These are phyloP conservation scores for Bipolaris victoriae DNA, from an alignment of 2,329 filamentous ascomycete species.

Conservation along the genomic window DNA sequence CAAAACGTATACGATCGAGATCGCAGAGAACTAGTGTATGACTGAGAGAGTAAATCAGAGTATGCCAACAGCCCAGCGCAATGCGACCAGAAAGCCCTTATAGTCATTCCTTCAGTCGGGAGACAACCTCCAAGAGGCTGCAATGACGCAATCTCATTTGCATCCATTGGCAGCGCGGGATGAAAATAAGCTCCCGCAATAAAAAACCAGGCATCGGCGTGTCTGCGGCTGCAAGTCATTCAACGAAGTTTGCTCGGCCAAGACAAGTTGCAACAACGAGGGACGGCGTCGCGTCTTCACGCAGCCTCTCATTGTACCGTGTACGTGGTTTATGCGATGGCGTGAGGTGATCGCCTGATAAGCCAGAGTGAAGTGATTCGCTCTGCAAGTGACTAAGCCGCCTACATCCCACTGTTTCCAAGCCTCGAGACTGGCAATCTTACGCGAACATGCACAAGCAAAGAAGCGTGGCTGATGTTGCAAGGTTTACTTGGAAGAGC, in stretches of 20 bases:
- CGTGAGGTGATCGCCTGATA: constrained; percentile 46
- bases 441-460: constrained; percentile 18
- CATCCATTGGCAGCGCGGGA: constrained; percentile 37
- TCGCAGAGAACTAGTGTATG: constrained; percentile 15
- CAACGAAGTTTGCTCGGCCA: constrained; percentile 27
- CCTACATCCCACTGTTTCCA: constrained; percentile 30
- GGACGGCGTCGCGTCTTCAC: constrained; percentile 8
- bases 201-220: constrained; percentile 20
- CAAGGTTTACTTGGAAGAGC: constrained; percentile 12
- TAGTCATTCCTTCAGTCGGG: constrained; percentile 39
- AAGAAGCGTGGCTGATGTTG: constrained; percentile 14
- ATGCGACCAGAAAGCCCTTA: constrained; percentile 31
- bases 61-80: constrained; percentile 8
- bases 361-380: constrained; percentile 41
- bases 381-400: constrained; percentile 31
- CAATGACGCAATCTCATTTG: constrained; percentile 39
- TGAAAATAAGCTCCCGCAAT: constrained; percentile 24
- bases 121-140: constrained; percentile 19
- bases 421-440: constrained; percentile 13
- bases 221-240: constrained; percentile 22
- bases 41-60: constrained; percentile 13
- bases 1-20: constrained; percentile 15
- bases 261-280: constrained; percentile 26
- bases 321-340: constrained; percentile 32
- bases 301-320: constrained; percentile 18